phyloP scores from a whole-genome alignment of 441 rosid genomes.

The Flueggea neowawraea region DNA sequence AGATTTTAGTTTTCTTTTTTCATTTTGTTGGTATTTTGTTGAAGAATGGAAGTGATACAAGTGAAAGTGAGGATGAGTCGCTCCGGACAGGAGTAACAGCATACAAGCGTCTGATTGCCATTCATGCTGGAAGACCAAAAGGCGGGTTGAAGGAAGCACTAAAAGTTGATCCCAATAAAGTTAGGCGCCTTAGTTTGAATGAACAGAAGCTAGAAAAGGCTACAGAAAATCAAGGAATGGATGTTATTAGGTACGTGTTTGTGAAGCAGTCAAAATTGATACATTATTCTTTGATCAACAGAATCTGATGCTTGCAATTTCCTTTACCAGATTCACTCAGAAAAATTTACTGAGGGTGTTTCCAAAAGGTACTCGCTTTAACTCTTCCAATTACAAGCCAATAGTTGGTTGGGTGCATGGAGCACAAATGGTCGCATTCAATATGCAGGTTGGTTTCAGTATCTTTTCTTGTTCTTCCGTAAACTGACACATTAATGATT shows the following conservation, averaged over 20 bases:
- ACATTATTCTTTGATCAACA: not conserved
- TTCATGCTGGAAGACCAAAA: slow-evolving; percentile 89
- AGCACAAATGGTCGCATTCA: slow-evolving; percentile 99
- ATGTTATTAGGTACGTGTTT: slow-evolving; percentile 55
- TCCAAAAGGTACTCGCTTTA: slow-evolving; percentile 77
- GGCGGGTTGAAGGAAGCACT: slow-evolving; percentile 66
- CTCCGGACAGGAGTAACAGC: slow-evolving; percentile 31
- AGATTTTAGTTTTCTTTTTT: slow-evolving; percentile 1
- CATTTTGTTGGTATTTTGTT: slow-evolving; percentile 8
- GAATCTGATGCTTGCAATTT: slow-evolving; percentile 1
- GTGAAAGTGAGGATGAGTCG: slow-evolving; percentile 46
- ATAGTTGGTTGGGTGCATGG: slow-evolving; percentile 90
- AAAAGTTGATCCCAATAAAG: slow-evolving; percentile 57
- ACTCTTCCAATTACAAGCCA: slow-evolving; percentile 93
- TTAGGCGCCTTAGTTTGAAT: slow-evolving; percentile 84
- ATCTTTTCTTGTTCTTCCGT: not conserved
- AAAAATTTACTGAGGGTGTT: slow-evolving; percentile 80
- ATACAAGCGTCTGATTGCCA: slow-evolving; percentile 76
- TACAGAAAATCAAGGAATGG: slow-evolving; percentile 46
- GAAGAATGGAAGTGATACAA: slow-evolving; percentile 42
- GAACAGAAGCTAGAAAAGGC: slow-evolving; percentile 77
- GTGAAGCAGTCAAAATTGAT: not conserved
- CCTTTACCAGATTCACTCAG: slow-evolving; percentile 64
- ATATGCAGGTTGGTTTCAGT: slow-evolving; percentile 76
- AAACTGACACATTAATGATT: not conserved